A percentile compares a stretch with the other conserved stretches of the same genome.
Evolutionary conservation across 2,329 filamentous ascomycete genomes (phyloP).

Genomic region (Ascochyta rabiei): DNA sequence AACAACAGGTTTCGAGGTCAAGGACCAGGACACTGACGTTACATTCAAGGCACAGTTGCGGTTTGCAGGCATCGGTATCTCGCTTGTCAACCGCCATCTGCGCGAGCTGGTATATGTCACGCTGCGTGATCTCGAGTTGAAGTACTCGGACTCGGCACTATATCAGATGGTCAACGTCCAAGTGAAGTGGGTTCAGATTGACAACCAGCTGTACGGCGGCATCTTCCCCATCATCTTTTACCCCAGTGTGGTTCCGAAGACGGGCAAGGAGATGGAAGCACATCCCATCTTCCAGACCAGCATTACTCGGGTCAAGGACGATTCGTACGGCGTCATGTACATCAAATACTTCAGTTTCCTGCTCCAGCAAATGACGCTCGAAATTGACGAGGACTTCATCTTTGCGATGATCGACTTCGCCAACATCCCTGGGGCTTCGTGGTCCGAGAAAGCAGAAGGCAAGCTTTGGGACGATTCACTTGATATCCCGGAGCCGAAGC

Average conservation of each 20-base stretch:
- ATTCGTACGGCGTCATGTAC: constrained; percentile 96
- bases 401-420: constrained; percentile 94
- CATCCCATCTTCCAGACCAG: constrained; percentile 93
- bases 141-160: constrained; percentile 89
- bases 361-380: constrained; percentile 96
- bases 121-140: constrained; percentile 86
- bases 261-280: constrained; percentile 91
- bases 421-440: constrained; percentile 88
- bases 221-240: constrained; percentile 98
- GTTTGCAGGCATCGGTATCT: constrained; percentile 89
- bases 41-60: constrained; percentile 89
- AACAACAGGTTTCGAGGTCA: constrained; percentile 85
- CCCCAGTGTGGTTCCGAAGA: constrained; percentile 96
- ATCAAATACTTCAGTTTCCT: constrained; percentile 97
- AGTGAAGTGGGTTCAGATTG: constrained; percentile 98
- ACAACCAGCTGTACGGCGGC: constrained; percentile 97
- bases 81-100: constrained; percentile 88
- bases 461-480: constrained; percentile 87
- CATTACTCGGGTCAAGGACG: constrained; percentile 94
- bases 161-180: constrained; percentile 91
- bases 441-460: constrained; percentile 82
- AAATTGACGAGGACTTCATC: constrained; percentile 97
- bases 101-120: constrained; percentile 94
- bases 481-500: constrained; percentile 89
- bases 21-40: constrained; percentile 84